phyloP scores from a whole-genome alignment of 2,329 filamentous ascomycete genomes.

The Penicillium brasilianum region DNA sequence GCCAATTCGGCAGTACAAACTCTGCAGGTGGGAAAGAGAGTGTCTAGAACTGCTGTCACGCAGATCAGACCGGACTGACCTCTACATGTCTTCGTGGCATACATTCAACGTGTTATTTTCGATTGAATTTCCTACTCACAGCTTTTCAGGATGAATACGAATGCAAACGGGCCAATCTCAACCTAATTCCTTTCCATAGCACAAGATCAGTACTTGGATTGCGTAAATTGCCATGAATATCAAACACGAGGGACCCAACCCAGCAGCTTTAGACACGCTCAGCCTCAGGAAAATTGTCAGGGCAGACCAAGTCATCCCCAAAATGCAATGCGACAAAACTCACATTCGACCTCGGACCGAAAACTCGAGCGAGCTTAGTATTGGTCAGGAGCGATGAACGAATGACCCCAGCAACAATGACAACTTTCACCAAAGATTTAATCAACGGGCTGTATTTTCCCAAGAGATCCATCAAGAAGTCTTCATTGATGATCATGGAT shows the following conservation, averaged over 20 bases:
- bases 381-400: neutral
- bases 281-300: neutral
- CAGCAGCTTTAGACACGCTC: neutral
- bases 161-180: too few species aligned
- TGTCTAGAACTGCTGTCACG: too few species aligned
- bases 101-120: too few species aligned
- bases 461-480: neutral
- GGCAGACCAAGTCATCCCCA: neutral
- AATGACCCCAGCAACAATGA: neutral
- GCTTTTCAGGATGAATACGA: too few species aligned
- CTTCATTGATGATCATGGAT: neutral
- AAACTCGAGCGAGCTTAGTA: neutral
- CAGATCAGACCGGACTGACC: too few species aligned
- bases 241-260: neutral
- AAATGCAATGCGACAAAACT: neutral
- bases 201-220: too few species aligned
- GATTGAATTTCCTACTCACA: too few species aligned
- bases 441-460: neutral
- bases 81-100: too few species aligned
- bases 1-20: too few species aligned
- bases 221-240: too few species aligned
- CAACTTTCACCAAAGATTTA: neutral
- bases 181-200: too few species aligned
- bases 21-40: too few species aligned
- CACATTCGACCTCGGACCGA: neutral